Base-by-base conservation (phyloP, 768 basidiomycete species). In the Crepidotus variabilis region DNA sequence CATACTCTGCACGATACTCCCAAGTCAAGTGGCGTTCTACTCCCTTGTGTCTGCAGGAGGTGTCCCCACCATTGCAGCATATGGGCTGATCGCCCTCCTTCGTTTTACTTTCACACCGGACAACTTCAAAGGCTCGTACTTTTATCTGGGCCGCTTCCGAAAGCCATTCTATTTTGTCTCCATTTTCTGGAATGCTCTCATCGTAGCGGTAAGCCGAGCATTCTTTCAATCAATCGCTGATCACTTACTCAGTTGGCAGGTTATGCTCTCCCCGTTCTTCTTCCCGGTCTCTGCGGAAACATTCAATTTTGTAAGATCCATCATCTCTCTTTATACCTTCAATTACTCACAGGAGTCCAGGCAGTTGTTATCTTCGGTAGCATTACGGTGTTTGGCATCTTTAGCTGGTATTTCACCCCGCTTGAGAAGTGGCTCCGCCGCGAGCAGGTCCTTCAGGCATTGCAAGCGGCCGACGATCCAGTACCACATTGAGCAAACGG, bases 1-100 rank as follows among this genome's bases (percentile, higher is more conserved):
- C 32, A 63, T 95, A 20, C 78, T 95, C n/a, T 94, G 91, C 75
- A 88, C 90, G 8, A 94, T 95, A 65, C 73, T 96, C 22, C 91
- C 93, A 0, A 92, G 90, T 64, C 85, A 89, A 63, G 94, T 95
- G 35, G 94, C 94, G 2, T 97, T 96, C 75, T 93, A 88, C 2
- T 94, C 92, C 13, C 78, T 96, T 57, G 82, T 94, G 43, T 94
- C 91, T 10, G 94, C 92, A 6, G 90, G 90, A 21, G 91, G 78
- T 4, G 79, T 92, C 2, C 94, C 93, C 0, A 94, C 90, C 2
- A 92, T 94, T 56, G 91, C 92, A 0, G 90, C 92, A 1, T 95
- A 95, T 65, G 90, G 85, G 0, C 76, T 95, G 46, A 93, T 95
- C 57, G 83, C 88, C 8, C 65, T 89, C 1, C 76, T 94, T 32